Conservation (phyloP, 2,329 filamentous ascomycete genomes). For the Kalaharituber pfeilii region DNA sequence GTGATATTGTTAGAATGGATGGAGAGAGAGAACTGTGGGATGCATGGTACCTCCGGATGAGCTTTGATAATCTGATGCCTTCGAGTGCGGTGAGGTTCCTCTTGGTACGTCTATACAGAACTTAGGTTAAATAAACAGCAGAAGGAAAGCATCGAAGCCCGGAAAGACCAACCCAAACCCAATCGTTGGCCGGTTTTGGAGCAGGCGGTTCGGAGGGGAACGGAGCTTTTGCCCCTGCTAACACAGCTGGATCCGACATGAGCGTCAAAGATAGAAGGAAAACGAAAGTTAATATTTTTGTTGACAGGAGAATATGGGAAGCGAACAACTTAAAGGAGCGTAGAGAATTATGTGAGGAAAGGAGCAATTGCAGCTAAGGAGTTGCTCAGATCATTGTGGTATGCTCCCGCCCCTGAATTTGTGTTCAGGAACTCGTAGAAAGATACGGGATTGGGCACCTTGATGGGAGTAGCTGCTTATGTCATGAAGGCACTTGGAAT, state of each 20-base stretch:
- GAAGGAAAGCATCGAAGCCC: neutral
- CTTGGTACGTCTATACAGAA: constrained; percentile 81
- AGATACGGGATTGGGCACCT: no score
- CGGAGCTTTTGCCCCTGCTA: neutral
- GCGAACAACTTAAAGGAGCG: neutral
- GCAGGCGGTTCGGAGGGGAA: neutral
- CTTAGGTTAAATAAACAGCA: neutral
- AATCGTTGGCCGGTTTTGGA: neutral
- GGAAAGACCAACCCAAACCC: neutral
- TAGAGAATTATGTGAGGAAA: neutral
- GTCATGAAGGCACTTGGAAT: no score
- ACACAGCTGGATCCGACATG: neutral
- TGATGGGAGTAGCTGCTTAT: no score
- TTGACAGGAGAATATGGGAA: neutral
- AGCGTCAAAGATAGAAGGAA: neutral
- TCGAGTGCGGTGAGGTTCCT: constrained; percentile 85
- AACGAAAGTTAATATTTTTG: neutral
- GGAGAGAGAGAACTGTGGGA: neutral
- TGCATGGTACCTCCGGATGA: constrained; percentile 60
- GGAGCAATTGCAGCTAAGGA: neutral
- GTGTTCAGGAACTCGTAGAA: no score
- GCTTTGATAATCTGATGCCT: constrained; percentile 93
- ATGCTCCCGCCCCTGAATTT: no score
- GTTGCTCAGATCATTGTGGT: neutral
- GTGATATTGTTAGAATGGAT: neutral